Evolutionary conservation across 164 flowering plant genomes (phyloP).

Genomic region (Vitis vinifera): ASM3070453v1 NC_081805.1:10222501-10223000

Average conservation of each 20-base stretch:
- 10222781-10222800: conserved; percentile 31
- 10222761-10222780: conserved; percentile 27
- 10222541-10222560: conserved; percentile 51
- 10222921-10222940: conserved; percentile 60
- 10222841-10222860: conserved; percentile 93
- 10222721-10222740: conserved; percentile 1
- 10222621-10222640: conserved; percentile 13
- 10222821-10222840: conserved; percentile 85
- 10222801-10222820: conserved; percentile 74
- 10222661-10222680: background rate
- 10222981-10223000: conserved; percentile 6
- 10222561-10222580: conserved; percentile 33
- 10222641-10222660: conserved; percentile 1
- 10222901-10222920: conserved; percentile 35
- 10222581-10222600: conserved; percentile 32
- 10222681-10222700: background rate
- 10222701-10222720: background rate
- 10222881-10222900: conserved; percentile 33
- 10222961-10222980: conserved; percentile 2
- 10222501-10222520: background rate
- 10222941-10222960: conserved; percentile 39
- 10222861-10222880: conserved; percentile 58
- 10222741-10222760: conserved; percentile 45
- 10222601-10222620: conserved; percentile 41
- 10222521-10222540: background rate